These are phyloP conservation scores for Botryotinia convoluta DNA, from an alignment of 2,329 filamentous ascomycete genomes.

Conservation along the genomic window DNA sequence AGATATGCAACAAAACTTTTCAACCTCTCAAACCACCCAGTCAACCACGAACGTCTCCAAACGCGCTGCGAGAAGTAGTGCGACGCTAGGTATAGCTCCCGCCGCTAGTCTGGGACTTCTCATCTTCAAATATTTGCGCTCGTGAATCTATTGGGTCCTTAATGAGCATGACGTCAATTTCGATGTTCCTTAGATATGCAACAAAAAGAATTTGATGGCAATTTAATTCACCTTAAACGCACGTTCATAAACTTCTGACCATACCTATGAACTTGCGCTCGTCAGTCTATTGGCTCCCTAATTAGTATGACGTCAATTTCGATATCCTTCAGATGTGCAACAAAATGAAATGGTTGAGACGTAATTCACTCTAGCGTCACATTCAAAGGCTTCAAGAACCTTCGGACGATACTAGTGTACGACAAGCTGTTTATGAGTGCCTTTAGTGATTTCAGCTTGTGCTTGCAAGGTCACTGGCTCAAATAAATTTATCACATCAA, in stretches of 20 bases:
- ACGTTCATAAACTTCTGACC: background rate
- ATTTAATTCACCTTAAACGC: background rate
- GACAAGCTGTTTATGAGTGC: background rate
- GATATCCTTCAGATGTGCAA: background rate
- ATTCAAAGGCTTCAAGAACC: background rate
- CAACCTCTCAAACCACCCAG: background rate
- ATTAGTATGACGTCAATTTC: background rate
- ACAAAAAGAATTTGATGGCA: background rate
- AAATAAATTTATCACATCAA: background rate
- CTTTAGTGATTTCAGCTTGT: background rate
- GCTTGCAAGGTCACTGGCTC: background rate
- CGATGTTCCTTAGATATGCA: background rate
- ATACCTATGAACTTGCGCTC: background rate
- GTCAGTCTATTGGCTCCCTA: background rate
- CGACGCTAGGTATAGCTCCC: background rate
- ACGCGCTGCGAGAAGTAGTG: background rate
- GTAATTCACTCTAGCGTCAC: background rate
- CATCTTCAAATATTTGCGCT: background rate
- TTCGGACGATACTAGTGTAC: background rate
- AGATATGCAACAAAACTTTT: constrained; percentile 8
- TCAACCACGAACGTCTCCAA: background rate
- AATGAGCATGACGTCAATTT: background rate
- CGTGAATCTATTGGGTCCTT: background rate
- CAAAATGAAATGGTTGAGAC: background rate
- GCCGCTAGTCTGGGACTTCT: background rate